Percentiles rank a stretch among this genome's conserved stretches.
phyloP scores from a whole-genome alignment of 257 asterid genomes.

The Dorcoceras hygrometricum region DNA sequence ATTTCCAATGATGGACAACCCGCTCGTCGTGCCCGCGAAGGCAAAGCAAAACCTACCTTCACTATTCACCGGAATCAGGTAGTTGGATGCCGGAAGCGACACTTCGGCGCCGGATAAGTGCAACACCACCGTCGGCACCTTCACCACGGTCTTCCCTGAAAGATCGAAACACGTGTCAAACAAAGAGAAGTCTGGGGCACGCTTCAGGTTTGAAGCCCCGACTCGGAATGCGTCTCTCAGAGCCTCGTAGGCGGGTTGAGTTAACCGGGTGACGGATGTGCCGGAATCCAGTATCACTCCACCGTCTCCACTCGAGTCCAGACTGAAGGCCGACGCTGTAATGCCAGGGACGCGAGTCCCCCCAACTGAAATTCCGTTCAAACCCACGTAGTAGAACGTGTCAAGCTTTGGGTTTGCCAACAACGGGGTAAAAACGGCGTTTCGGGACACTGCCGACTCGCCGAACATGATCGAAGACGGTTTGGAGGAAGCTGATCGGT shows the following conservation, averaged over 20 bases:
- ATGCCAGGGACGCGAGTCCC: slow-evolving; percentile 59
- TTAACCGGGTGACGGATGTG: slow-evolving; percentile 75
- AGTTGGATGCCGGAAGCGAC: slow-evolving; percentile 85
- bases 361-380: slow-evolving; percentile 75
- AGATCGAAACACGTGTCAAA: slow-evolving; percentile 91
- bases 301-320: slow-evolving; percentile 59
- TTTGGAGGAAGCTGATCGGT: slow-evolving; percentile 54
- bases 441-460: slow-evolving; percentile 53
- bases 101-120: slow-evolving; percentile 78
- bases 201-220: slow-evolving; percentile 52
- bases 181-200: slow-evolving; percentile 47
- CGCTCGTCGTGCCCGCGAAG: slow-evolving; percentile 75
- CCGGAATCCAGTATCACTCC: slow-evolving; percentile 91
- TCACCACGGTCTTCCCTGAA: slow-evolving; percentile 68
- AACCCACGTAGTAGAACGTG: slow-evolving; percentile 72
- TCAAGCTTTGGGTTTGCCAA: slow-evolving; percentile 61
- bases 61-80: slow-evolving; percentile 77
- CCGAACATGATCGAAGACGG: slow-evolving; percentile 78
- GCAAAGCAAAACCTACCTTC: slow-evolving; percentile 82
- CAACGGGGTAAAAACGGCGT: slow-evolving; percentile 63
- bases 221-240: slow-evolving; percentile 63
- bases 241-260: slow-evolving; percentile 70
- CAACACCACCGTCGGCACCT: slow-evolving; percentile 85
- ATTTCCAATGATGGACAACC: slow-evolving; percentile 59
- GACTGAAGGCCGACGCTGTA: slow-evolving; percentile 47